Evolutionary conservation across 1,284 basidiomycete species (phyloP), one percentile per base, ranked within the genome.

Genomic region (Leccinum huronense): DNA sequence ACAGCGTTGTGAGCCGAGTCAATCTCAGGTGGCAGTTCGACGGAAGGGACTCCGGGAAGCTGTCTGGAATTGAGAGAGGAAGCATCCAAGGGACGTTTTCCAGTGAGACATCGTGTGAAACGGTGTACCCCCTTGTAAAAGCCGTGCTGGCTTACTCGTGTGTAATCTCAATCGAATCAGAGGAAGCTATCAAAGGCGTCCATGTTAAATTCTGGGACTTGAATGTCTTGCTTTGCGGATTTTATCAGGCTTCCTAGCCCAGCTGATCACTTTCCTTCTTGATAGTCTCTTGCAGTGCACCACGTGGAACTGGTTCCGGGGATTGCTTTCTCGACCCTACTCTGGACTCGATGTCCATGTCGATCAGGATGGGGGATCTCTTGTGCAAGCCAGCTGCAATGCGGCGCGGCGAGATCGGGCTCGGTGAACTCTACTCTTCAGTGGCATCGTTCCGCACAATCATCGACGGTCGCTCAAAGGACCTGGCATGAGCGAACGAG

Each of bases 201-300:
- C 87, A 95, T 93, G 75, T 92, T 85, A 72, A 95, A 93, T 73
- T 95, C 94, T 6, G 93, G 90, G 58, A 94, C 89, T 71, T 90
- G 83, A 34, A 93, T 84, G 73, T 94, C 89, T 68, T 91, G 87
- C 72, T 91, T 94, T n/a, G 94, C 94, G 11, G 90, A 86, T 78
- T 91, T 93, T 79, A 96, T 89, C 71, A 95, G 76, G 70, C 83
- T 91, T 4, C 93, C 93, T 57, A 95, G 77, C 27, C 90, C 92
- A 61, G 87, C 87, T 71, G 71, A 73, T 90, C 86, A 14, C 78
- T 81, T 69, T 87, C 84, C 60, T 84, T 80, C 62, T 80, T 81
- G 16, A 80, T 73, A 13, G 69, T 63, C 61, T 77, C 78, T 45
- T 79, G 75, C 27, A 70, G 70, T 3, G 65, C 57, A 5, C 57